Percentiles rank a stretch among this genome's conserved stretches.
phyloP scores from a whole-genome alignment of 495 filamentous ascomycete species.

The Hypoxylon lienhwacheense region DNA sequence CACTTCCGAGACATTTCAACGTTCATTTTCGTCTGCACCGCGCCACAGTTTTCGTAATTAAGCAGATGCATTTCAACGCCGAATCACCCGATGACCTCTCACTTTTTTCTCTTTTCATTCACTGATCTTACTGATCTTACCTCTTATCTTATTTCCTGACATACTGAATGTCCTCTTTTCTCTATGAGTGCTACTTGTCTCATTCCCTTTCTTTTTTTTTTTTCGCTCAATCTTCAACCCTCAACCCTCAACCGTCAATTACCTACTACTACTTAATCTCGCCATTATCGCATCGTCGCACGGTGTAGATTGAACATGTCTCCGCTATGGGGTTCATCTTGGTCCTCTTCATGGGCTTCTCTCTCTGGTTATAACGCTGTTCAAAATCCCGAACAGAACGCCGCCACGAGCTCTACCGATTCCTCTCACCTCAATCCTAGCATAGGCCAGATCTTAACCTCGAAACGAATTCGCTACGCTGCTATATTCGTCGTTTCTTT shows the following conservation, averaged over 20 bases:
- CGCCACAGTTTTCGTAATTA: background rate
- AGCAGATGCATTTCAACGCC: background rate
- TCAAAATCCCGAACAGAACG: constrained; percentile 28
- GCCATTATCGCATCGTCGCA: background rate
- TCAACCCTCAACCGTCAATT: constrained; percentile 1
- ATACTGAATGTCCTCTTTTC: no score
- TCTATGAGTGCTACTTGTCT: no score
- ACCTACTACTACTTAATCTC: no score
- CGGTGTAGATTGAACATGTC: constrained; percentile 27
- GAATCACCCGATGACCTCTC: no score
- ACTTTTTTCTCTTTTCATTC: no score
- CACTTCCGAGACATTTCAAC: no score
- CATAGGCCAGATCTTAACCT: constrained; percentile 37
- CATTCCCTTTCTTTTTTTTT: no score
- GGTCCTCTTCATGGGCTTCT: constrained; percentile 36
- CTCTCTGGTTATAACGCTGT: constrained; percentile 32
- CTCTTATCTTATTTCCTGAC: no score
- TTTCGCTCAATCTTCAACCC: no score
- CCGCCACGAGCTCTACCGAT: constrained; percentile 17
- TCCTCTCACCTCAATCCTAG: constrained; percentile 38
- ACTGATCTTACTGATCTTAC: no score
- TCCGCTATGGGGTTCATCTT: constrained; percentile 38
- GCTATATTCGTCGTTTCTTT: constrained; percentile 28
- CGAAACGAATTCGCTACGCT: constrained; percentile 38
- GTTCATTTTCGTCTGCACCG: constrained; percentile 5